Evolutionary conservation across 345 rosid genomes (phyloP), one percentile per base, ranked within the genome.

Genomic region (Citrus inodora): DNA sequence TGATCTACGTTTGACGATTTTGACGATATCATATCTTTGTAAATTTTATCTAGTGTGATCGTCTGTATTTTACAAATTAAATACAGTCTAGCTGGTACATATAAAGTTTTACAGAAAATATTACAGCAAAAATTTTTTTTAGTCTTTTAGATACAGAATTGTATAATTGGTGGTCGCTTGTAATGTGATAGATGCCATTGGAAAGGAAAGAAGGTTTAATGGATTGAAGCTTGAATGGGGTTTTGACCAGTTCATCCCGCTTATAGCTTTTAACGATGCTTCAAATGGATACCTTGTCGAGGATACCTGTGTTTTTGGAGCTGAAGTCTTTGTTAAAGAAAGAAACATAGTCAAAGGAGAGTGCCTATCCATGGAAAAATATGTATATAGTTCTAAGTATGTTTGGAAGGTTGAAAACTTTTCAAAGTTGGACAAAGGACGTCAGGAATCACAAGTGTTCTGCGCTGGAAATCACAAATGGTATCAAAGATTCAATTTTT

Each of bases 271-370:
- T 46, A 67, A 32, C 1, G 85, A 86, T 64, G 69, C 67, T 16
- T 75, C 60, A 19, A 83, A 83, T 19, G 92, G 88, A 28, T 87
- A 84, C 81, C 81, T 85, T 0, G 56, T 84, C 63, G 83, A 84
- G 0, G 89, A 86, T 75, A 46, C 80, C 3, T 85, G 88, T 38
- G 81, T 82, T 7, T 24, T 89, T 28, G 92, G 92, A 28, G 89
- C 74, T 10, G 90, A 89, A 73, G 85, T 89, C 7, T 84, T 83
- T 40, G 86, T 84, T 17, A 82, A 70, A 80, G 92, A 86, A 82
- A 80, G 61, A 46, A 76, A 80, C 73, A 53, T 75, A 1, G 82
- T 83, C 21, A 82, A 63, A 64, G 84, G 80, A 73, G 88, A 89
- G 76, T 70, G 75, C 60, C 69, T 89, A 51, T 73, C 65, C 13